Percentiles rank a stretch among this genome's conserved stretches.
These are phyloP conservation scores for Blastobotrys robertii DNA, from an alignment of 805 yeast genomes.

Conservation along the genomic window DNA sequence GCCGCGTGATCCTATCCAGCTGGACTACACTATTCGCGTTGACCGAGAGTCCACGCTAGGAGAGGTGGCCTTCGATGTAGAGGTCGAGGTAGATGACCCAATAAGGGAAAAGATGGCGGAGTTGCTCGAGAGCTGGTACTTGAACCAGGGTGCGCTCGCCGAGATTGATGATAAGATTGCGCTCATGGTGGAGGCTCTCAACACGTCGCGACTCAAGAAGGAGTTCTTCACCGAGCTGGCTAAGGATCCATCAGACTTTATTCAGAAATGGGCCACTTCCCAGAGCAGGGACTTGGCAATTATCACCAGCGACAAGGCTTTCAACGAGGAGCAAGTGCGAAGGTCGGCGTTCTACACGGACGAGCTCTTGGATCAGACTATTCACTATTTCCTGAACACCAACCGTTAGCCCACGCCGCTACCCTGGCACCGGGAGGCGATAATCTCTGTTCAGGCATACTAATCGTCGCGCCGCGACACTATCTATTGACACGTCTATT, in stretches of 20 bases:
- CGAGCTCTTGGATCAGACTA: conserved; percentile 66
- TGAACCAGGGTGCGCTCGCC: conserved; percentile 32
- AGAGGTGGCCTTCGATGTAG: conserved; percentile 68
- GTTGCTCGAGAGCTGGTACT: conserved; percentile 32
- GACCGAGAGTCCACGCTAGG: conserved; percentile 68
- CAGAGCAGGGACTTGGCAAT: conserved; percentile 81
- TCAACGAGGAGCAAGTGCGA: conserved; percentile 81
- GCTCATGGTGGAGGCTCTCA: conserved; percentile 40
- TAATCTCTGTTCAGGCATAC: neutral
- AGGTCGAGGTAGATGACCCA: conserved; percentile 40
- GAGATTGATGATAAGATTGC: conserved; percentile 37
- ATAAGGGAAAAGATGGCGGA: conserved; percentile 27
- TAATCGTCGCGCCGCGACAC: neutral
- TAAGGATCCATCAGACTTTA: conserved; percentile 66
- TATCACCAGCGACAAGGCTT: conserved; percentile 81
- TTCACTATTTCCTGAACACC: conserved; percentile 50
- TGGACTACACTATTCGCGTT: conserved; percentile 70
- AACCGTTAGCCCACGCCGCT: neutral
- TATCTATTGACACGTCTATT: neutral
- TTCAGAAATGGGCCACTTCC: conserved; percentile 64
- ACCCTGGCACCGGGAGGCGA: neutral
- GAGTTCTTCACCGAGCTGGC: conserved; percentile 68
- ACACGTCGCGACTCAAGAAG: conserved; percentile 51
- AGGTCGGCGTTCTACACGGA: conserved; percentile 74
- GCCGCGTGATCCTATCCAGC: conserved; percentile 71